Evolutionary conservation across 2,329 filamentous ascomycete genomes (phyloP).

Genomic region (Ophiosphaerella herpotricha): DNA sequence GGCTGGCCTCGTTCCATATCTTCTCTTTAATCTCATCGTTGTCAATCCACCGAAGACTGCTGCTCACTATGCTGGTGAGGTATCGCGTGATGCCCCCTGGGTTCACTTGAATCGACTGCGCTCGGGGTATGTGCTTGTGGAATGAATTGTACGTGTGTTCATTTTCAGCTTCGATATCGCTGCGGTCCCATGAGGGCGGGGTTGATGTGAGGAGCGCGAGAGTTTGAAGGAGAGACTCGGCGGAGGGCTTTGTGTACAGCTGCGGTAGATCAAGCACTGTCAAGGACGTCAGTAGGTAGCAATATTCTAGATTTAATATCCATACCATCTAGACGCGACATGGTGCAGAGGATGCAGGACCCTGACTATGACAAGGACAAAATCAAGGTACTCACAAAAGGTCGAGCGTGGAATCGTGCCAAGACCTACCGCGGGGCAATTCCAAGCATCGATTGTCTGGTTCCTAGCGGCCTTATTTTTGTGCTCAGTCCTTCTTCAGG

Average conservation of each 20-base stretch:
- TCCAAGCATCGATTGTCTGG: slow-evolving; percentile 1
- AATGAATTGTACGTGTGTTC: not conserved
- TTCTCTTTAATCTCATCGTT: slow-evolving; percentile 68
- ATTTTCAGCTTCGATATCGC: slow-evolving; percentile 45
- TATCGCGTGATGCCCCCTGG: slow-evolving; percentile 64
- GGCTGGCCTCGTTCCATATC: slow-evolving; percentile 79
- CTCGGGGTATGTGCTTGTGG: not conserved
- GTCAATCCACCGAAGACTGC: slow-evolving; percentile 68
- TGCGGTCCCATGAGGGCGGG: slow-evolving; percentile 69
- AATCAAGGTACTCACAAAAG: slow-evolving; percentile 9
- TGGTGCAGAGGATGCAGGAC: slow-evolving; percentile 7
- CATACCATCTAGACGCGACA: slow-evolving; percentile 38
- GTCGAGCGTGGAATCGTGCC: slow-evolving; percentile 17
- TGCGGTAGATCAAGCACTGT: slow-evolving; percentile 80
- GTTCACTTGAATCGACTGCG: slow-evolving; percentile 45
- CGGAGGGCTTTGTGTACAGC: slow-evolving; percentile 75
- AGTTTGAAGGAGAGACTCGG: slow-evolving; percentile 64
- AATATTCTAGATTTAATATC: not conserved
- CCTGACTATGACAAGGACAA: no score
- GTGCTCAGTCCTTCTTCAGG: slow-evolving; percentile 53
- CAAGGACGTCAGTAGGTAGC: slow-evolving; percentile 13
- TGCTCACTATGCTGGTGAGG: slow-evolving; percentile 71
- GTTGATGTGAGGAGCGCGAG: slow-evolving; percentile 69
- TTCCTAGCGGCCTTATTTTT: no score
- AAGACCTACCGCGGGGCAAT: slow-evolving; percentile 12